Base-by-base conservation (phyloP, 805 yeast genomes). In the Saturnispora galanensis region DNA sequence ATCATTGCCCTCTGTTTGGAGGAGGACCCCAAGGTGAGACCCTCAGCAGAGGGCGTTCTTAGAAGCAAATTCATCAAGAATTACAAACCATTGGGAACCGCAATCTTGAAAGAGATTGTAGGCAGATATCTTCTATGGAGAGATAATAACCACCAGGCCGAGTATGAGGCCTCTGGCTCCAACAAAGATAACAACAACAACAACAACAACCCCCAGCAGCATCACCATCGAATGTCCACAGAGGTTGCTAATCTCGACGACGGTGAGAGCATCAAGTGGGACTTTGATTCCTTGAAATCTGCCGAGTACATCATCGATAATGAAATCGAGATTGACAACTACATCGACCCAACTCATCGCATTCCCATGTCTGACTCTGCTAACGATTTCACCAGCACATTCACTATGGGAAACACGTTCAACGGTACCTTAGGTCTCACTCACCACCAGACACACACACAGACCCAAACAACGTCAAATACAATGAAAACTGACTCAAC, bases 1-100 rank as follows among this genome's bases (percentile, higher is more conserved):
- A 77, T 87, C 46, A 80, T 94, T 42, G 96, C 98, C 0, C 66
- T 83, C 39, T 90, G 97, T 64, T 69, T 93, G 36, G 97, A 94
- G 60, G 98, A 94, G 62, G 85, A 84, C 47, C 95, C 97, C 0
- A 81, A 77, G 12, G 94, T 85, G 56, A 71, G 99, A 53, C 84
- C 90, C 0, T 68, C 76, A 37, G 97, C 97, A 2, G 96, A 87
- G 39, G 96, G 84, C 35, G 65, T 93, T 38, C 63, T 77, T 46
- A 85, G 81, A 56, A 74, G 88, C 41, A 84, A 76, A 59, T 82
- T 90, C 49, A 74, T 93, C 41, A 76, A 75, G 51, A 60, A 69
- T 38, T 77, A 83, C 58, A 79, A 76, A 52, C 73, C 70, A 50
- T 59, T 73, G 2, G 77, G 88, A 3, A 81, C 87, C 0, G 41